A percentile compares a stretch with the other conserved stretches of the same genome.
Conservation (phyloP, 2,329 filamentous ascomycete species). For the Aspergillus amoenus region DNA sequence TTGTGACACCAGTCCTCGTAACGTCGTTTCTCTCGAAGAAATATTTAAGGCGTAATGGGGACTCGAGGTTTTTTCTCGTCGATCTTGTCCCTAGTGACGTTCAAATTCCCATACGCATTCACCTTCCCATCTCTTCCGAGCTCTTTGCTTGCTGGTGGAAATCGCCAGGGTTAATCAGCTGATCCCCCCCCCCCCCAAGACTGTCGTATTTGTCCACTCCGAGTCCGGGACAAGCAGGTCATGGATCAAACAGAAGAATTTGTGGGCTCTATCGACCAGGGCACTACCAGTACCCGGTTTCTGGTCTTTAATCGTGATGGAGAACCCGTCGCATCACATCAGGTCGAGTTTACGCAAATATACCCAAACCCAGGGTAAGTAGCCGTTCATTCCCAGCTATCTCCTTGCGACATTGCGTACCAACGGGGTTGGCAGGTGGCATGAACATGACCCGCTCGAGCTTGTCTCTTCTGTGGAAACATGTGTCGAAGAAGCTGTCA, state of each 20-base stretch:
- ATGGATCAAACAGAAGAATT: constrained; percentile 48
- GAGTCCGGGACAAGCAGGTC: neutral
- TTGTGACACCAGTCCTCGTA: constrained; percentile 8
- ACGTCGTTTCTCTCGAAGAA: neutral
- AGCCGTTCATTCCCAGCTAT: neutral
- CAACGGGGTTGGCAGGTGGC: constrained; percentile 60
- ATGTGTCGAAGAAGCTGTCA: constrained; percentile 73
- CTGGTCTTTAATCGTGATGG: constrained; percentile 81
- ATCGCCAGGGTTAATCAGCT: neutral
- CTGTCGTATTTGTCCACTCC: neutral
- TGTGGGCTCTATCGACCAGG: constrained; percentile 85
- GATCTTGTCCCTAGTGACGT: neutral
- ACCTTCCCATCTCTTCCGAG: neutral
- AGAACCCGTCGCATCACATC: constrained; percentile 75
- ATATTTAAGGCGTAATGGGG: constrained; percentile 1
- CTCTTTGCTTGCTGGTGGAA: neutral
- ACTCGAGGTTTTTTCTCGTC: neutral
- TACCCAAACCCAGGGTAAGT: constrained; percentile 80
- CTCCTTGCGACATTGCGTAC: neutral
- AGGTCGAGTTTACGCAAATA: constrained; percentile 80
- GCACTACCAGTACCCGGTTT: constrained; percentile 84
- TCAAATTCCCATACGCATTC: neutral
- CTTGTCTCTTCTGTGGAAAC: constrained; percentile 71
- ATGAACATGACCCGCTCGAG: constrained; percentile 80
- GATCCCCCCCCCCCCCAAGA: neutral